A percentile compares a stretch with the other conserved stretches of the same genome.
Evolutionary conservation across 371 early-diverging fungal species (phyloP).

Genomic region (Zopfochytrium polystomum): DNA sequence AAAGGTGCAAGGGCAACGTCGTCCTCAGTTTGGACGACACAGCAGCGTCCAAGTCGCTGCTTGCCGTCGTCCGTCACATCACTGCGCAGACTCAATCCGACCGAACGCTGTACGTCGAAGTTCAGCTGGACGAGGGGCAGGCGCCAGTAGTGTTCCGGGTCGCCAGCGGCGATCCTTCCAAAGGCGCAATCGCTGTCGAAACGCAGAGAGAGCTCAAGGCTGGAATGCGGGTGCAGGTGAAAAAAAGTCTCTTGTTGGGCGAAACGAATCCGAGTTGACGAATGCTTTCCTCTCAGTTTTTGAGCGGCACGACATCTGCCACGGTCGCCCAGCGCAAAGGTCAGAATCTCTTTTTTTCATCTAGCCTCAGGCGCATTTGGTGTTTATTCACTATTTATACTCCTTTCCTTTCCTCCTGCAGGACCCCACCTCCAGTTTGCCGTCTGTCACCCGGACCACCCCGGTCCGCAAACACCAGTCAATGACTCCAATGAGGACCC

Average conservation of each 20-base stretch:
- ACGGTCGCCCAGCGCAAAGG: no score
- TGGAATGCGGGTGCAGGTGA: slow-evolving; percentile 42
- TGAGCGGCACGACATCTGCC: no score
- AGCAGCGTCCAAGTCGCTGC: slow-evolving; percentile 61
- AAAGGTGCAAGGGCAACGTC: slow-evolving; percentile 68
- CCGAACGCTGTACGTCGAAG: not conserved
- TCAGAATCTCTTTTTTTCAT: no score
- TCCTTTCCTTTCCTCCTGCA: no score
- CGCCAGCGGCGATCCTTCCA: slow-evolving; percentile 72
- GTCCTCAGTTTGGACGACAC: slow-evolving; percentile 63
- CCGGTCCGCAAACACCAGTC: no score
- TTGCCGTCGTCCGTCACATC: slow-evolving; percentile 32
- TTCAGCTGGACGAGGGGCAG: not conserved
- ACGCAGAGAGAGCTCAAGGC: slow-evolving; percentile 59
- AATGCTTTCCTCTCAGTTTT: no score
- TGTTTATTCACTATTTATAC: no score
- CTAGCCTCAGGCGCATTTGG: no score
- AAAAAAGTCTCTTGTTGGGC: not conserved
- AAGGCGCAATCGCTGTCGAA: slow-evolving; percentile 72
- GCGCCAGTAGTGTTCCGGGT: slow-evolving; percentile 56
- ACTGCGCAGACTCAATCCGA: not conserved
- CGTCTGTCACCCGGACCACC: no score
- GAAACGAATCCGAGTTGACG: not conserved
- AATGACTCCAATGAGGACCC: no score
- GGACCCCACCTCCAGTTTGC: no score